Percentiles rank a stretch among this genome's conserved stretches.
Conservation (phyloP, 495 filamentous ascomycete genomes). For the Haplographium delicatum region DNA sequence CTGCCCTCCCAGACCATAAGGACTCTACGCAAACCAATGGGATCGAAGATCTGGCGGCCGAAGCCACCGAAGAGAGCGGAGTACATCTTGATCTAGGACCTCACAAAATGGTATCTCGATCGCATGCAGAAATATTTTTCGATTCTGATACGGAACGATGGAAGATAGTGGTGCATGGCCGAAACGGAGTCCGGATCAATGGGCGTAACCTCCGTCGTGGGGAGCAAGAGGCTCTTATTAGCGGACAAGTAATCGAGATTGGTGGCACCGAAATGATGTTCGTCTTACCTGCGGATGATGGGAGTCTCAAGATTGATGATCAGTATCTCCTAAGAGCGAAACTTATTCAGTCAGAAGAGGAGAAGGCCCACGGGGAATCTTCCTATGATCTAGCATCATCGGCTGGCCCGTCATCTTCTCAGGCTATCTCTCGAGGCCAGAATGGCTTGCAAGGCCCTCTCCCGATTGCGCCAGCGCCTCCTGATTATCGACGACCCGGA, state of each 20-base stretch:
- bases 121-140: slow-evolving; percentile 83
- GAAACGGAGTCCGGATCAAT: slow-evolving; percentile 84
- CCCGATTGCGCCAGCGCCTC: slow-evolving; percentile 63
- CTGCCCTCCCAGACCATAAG: slow-evolving; percentile 12
- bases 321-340: slow-evolving; percentile 48
- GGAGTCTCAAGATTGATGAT: slow-evolving; percentile 50
- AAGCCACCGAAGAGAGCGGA: slow-evolving; percentile 27
- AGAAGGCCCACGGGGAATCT: neutral
- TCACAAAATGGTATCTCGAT: slow-evolving; percentile 82
- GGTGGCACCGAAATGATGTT: slow-evolving; percentile 97
- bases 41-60: slow-evolving; percentile 2
- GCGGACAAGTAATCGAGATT: slow-evolving; percentile 86
- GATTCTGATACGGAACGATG: slow-evolving; percentile 63
- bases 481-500: slow-evolving; percentile 61
- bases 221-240: slow-evolving; percentile 58
- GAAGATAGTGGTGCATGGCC: slow-evolving; percentile 80
- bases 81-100: slow-evolving; percentile 93
- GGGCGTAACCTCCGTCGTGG: slow-evolving; percentile 60
- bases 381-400: slow-evolving; percentile 4
- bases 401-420: neutral
- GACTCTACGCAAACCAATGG: slow-evolving; percentile 28
- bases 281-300: slow-evolving; percentile 64
- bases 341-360: slow-evolving; percentile 20
- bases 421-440: slow-evolving; percentile 30
- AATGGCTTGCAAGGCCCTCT: slow-evolving; percentile 51